A percentile compares a stretch with the other conserved stretches of the same genome.
Conservation (phyloP, 257 asterid species). For the Fraxinus americana region DNA sequence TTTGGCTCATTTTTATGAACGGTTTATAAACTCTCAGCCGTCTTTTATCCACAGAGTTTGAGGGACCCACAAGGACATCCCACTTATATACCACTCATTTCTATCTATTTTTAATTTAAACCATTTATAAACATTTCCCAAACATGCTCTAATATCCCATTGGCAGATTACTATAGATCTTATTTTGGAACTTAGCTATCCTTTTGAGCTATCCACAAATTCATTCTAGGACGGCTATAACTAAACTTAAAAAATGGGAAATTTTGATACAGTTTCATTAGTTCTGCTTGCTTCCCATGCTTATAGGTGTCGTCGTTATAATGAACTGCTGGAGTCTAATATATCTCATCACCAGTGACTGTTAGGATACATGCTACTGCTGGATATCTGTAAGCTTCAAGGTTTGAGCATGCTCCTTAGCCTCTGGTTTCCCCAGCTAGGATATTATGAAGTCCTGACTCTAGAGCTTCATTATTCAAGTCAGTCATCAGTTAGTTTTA, state of each 20-base stretch:
- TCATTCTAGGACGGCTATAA: background rate
- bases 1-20: background rate
- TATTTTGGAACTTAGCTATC: background rate
- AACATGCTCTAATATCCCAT: background rate
- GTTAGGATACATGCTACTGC: background rate
- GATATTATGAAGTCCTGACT: background rate
- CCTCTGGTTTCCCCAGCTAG: background rate
- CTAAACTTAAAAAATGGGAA: background rate
- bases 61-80: too few species aligned
- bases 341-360: background rate
- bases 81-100: too few species aligned
- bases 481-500: background rate
- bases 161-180: background rate
- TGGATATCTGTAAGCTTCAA: background rate
- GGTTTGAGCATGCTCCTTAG: background rate
- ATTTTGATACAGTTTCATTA: background rate
- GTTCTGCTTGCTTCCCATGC: background rate
- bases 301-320: background rate
- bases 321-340: background rate
- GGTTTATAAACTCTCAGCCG: too few species aligned
- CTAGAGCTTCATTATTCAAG: constrained; percentile 1
- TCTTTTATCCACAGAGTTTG: too few species aligned
- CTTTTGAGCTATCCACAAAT: background rate
- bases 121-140: too few species aligned
- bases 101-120: too few species aligned